Percentiles rank a stretch among this genome's conserved stretches.
Conservation (phyloP, 495 filamentous ascomycete genomes). For the Lindgomyces ingoldianus region DNA sequence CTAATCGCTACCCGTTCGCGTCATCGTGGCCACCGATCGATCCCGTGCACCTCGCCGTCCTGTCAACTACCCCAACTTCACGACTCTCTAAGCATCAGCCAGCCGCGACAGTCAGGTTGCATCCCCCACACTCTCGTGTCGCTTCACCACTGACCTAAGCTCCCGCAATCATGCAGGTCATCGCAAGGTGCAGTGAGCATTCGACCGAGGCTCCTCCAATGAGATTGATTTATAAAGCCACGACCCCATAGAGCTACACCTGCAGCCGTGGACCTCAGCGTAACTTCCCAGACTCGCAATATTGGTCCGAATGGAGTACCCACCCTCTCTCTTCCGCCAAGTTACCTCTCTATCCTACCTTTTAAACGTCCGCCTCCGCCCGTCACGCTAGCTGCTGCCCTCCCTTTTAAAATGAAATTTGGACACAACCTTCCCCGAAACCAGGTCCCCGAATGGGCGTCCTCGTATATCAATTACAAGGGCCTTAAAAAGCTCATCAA, state of each 20-base stretch:
- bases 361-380: constrained; percentile 6
- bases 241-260: not conserved
- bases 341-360: not conserved
- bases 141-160: constrained; percentile 22
- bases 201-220: constrained; percentile 17
- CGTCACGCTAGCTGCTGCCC: not conserved
- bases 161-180: not conserved
- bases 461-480: constrained; percentile 94
- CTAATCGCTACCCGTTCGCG: not conserved
- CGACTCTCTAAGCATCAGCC: not conserved
- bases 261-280: not conserved
- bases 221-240: not conserved
- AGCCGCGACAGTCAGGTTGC: not conserved
- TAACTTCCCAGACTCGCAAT: not conserved
- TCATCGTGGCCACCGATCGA: not conserved
- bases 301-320: constrained; percentile 6
- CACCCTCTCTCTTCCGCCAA: not conserved
- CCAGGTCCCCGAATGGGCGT: constrained; percentile 94
- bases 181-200: not conserved
- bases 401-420: constrained; percentile 43
- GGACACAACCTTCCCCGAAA: constrained; percentile 74
- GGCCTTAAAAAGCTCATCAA: constrained; percentile 93
- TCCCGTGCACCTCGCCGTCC: not conserved
- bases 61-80: not conserved
- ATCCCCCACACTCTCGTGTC: not conserved